These are phyloP conservation scores for Boechera stricta DNA, from an alignment of 345 rosid species.

Conservation along the genomic window DNA sequence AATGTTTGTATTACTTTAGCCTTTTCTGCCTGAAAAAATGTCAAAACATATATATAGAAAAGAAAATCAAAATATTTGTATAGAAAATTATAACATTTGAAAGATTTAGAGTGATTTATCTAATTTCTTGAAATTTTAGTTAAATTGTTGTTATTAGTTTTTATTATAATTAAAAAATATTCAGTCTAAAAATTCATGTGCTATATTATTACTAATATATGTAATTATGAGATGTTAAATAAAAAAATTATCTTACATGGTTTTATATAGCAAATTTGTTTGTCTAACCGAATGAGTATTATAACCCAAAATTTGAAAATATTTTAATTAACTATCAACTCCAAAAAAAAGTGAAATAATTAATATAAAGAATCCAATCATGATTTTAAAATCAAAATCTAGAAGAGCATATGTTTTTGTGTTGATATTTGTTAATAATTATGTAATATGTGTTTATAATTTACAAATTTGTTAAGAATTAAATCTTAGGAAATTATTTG, in stretches of 20 bases:
- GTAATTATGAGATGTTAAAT: background rate
- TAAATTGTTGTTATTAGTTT: background rate
- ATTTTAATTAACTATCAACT: background rate
- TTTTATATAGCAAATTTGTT: background rate
- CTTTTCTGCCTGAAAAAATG: slow-evolving; percentile 53
- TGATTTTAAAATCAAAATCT: background rate
- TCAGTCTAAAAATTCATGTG: too few species aligned
- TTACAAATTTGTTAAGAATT: background rate
- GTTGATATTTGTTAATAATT: background rate
- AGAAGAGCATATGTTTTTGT: background rate
- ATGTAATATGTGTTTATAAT: background rate
- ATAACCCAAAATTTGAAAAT: background rate
- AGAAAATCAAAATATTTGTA: background rate
- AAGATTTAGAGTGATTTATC: background rate
- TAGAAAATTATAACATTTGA: background rate
- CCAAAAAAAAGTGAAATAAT: background rate
- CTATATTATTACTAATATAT: background rate
- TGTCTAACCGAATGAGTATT: background rate
- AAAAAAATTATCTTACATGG: background rate
- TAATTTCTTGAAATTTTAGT: background rate
- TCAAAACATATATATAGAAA: background rate
- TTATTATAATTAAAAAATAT: too few species aligned
- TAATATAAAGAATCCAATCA: background rate
- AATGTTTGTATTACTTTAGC: slow-evolving; percentile 60
- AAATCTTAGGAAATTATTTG: background rate